Conservation (phyloP, 1,284 basidiomycete species). For the Cryptococcus sp. region DNA sequence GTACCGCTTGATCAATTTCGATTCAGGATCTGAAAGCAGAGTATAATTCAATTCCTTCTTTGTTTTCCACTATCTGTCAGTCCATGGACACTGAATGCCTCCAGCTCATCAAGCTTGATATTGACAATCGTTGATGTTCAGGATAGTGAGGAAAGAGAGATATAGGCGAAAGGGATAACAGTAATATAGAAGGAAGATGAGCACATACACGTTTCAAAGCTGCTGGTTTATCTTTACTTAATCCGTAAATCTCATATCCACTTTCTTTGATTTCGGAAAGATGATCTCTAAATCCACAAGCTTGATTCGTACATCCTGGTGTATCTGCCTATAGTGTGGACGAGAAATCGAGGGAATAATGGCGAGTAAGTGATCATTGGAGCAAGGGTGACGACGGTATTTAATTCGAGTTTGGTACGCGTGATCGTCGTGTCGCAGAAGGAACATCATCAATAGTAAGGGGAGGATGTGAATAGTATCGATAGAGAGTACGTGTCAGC, state of each 20-base stretch:
- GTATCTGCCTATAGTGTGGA: conserved; percentile 51
- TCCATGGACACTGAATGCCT: too few relatives aligned
- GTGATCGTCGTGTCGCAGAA: too few relatives aligned
- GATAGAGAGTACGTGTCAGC: neutral
- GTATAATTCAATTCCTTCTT: conserved; percentile 77
- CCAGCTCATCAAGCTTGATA: too few relatives aligned
- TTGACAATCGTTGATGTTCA: too few relatives aligned
- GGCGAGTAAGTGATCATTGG: too few relatives aligned
- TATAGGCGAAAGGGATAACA: neutral
- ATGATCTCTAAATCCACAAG: conserved; percentile 79
- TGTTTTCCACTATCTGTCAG: conserved; percentile 40
- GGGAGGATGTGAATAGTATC: too few relatives aligned
- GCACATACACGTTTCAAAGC: conserved; percentile 70
- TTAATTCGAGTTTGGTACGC: too few relatives aligned
- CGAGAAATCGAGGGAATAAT: too few relatives aligned
- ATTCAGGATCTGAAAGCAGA: conserved; percentile 80
- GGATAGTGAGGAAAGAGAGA: neutral
- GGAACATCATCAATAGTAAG: too few relatives aligned
- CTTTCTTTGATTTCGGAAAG: conserved; percentile 67
- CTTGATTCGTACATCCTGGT: conserved; percentile 78
- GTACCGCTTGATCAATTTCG: conserved; percentile 64
- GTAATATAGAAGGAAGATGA: too few relatives aligned
- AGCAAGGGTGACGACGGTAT: too few relatives aligned
- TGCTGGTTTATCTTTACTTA: conserved; percentile 74
- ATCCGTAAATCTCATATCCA: conserved; percentile 74